Base-by-base conservation (phyloP, 176 grass and related monocot genomes). In the Melocanna baccifera region DNA sequence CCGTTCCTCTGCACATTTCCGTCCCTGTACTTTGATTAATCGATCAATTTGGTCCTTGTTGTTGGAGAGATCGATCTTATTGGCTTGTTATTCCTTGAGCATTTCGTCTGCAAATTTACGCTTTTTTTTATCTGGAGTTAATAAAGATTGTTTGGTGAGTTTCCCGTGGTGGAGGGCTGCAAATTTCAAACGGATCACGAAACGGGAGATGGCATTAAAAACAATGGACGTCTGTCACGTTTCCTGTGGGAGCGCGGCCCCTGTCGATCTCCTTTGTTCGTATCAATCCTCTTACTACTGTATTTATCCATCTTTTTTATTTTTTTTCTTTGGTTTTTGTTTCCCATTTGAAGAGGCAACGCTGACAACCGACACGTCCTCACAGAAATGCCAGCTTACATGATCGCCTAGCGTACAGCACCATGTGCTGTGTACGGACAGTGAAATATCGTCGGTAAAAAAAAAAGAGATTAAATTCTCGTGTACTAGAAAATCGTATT, bases 11-110 rank as follows among this genome's bases (percentile, higher is more conserved):
- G 45, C 42, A 26, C 22, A 22, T 83, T 69, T 70, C 22, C 1
- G 30, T 83, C 67, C 40, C 1, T 90, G 84, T 76, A 81, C 82
- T 69, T 84, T 16, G 63, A 55, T 62, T 40, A 5, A 29, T 81
- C 26, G 6, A 16, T 87, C 34, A 67, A 66, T 75, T 68, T 80
- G 41, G 9, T 88, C 55, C 22, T 62, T 53, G 56, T 13, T 43
- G 1, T 29, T 66, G 71, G 59, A 37, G 23, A 16, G 46, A 5
- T 77, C 11, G 46, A 5, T 77, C 11, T 16, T 55, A 14, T 20
- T 36, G 4, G 34, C 14, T 30, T 9, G 12, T 13, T 22, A 4
- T 5, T 42, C 45, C 50, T 3, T 26, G 22, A 29, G 14, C n/a
- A 57, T 56, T 57, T n/a, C 51, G 28, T 25, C 34, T 6, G 47